Conservation (phyloP, 805 yeast species). For the Starmerella cellae region DNA sequence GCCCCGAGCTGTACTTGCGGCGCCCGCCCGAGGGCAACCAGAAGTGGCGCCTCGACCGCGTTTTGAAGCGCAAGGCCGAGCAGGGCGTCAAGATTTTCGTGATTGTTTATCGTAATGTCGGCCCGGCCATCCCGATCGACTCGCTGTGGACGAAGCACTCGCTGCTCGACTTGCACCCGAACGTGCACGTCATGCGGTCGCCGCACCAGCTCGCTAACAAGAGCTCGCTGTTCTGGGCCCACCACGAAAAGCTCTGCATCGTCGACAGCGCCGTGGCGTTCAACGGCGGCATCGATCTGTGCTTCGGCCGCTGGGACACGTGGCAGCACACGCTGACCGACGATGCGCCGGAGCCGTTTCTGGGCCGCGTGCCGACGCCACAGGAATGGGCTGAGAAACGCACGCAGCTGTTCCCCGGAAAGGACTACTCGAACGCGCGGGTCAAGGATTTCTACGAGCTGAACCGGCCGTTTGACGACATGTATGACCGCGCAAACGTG, state of each 20-base stretch:
- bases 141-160: constrained; percentile 92
- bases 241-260: constrained; percentile 83
- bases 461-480: constrained; percentile 76
- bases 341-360: constrained; percentile 38
- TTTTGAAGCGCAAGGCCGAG: constrained; percentile 78
- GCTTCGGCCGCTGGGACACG: constrained; percentile 92
- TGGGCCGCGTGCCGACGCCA: constrained; percentile 28
- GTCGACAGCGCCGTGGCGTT: constrained; percentile 82
- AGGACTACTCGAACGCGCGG: constrained; percentile 93
- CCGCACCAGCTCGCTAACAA: constrained; percentile 83
- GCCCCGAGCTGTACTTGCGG: constrained; percentile 85
- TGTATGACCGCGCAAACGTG: constrained; percentile 66
- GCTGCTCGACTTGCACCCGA: constrained; percentile 66
- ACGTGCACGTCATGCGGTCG: constrained; percentile 80
- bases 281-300: constrained; percentile 88
- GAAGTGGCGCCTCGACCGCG: constrained; percentile 79
- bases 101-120: constrained; percentile 86
- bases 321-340: constrained; percentile 87
- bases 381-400: constrained; percentile 21
- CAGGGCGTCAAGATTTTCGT: constrained; percentile 91
- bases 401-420: constrained; percentile 78
- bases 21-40: constrained; percentile 94
- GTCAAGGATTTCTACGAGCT: constrained; percentile 72
- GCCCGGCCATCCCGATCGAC: constrained; percentile 82
- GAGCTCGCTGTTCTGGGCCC: constrained; percentile 96